Evolutionary conservation across 1,284 basidiomycete genomes (phyloP).

Genomic region (Porodaedalea pini): DNA sequence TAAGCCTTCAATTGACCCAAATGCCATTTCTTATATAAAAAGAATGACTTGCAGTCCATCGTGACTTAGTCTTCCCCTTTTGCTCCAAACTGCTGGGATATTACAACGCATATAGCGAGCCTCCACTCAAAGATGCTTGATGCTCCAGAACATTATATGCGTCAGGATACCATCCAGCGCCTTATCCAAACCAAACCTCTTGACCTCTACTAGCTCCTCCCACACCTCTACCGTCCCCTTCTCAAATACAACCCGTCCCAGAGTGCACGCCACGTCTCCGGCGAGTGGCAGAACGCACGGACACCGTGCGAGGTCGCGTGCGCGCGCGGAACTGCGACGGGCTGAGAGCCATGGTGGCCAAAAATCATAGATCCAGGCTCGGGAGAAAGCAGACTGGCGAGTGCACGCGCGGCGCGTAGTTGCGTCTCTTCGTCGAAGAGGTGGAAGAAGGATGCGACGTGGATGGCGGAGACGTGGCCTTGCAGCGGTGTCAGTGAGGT

Average conservation of each 20-base stretch:
- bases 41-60: too few relatives aligned
- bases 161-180: too few relatives aligned
- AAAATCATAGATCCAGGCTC: conserved; percentile 38
- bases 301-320: conserved; percentile 12
- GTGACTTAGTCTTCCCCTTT: too few relatives aligned
- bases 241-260: conserved; percentile 43
- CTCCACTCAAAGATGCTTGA: not conserved
- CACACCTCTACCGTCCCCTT: conserved; percentile 37
- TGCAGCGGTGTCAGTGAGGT: conserved; percentile 34
- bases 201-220: conserved; percentile 18
- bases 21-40: too few relatives aligned
- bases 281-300: conserved; percentile 32
- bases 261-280: conserved; percentile 39
- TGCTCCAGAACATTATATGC: conserved; percentile 3
- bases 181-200: not conserved
- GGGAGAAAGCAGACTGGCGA: conserved; percentile 35
- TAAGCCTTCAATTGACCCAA: too few relatives aligned
- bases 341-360: conserved; percentile 30
- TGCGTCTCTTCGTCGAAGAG: conserved; percentile 36
- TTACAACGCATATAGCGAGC: too few relatives aligned
- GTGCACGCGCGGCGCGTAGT: conserved; percentile 27
- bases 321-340: conserved; percentile 26
- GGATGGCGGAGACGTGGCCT: conserved; percentile 31
- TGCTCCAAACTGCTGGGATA: too few relatives aligned
- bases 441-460: conserved; percentile 36